Evolutionary conservation across 202 grass and related monocot species (phyloP), one percentile per base, ranked within the genome.

Genomic region (Panicum hallii): DNA sequence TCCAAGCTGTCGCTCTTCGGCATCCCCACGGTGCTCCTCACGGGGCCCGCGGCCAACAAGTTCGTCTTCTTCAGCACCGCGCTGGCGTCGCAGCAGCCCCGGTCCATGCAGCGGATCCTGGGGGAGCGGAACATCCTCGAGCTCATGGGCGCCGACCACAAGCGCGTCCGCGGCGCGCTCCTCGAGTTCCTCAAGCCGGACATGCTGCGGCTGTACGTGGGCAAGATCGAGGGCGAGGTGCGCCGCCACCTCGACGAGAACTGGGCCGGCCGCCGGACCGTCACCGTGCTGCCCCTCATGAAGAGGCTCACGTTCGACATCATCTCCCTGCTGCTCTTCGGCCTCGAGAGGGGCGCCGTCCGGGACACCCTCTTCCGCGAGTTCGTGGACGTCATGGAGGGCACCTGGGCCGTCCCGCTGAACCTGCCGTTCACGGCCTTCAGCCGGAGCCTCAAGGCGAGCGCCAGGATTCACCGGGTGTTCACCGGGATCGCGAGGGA

Each of bases 1-100:
- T 93, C 79, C 1, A 93, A 93, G 85, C 82, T 93, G n/a, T 90
- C 88, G 2, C 83, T 93, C 47, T 90, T 93, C 74, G 85, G 88
- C 78, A 7, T 41, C 34, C 85, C 82, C 57, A 80, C 75, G 20
- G 83, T 93, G 67, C 56, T 89, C 40, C 63, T 78, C 12, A 46
- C 23, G 34, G 66, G 66, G 0, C 56, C 77, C 0, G 82, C 46
- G 11, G 89, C 77, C 3, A 81, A 91, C 81, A 77, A 67, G 89
- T 68, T 88, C 65, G 0, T 85, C 40, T 88, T 91, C 79, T 53
- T 84, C 50, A 88, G 22, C 12, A 16, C 23, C 0, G 65, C 38
- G 1, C 17, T 91, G 20, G 76, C 4, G 17, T 9, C n/a, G 43
- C 44, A 63, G 69, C 85, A 90, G 46, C 88, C 88, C 15, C 15